Percentiles rank a stretch among this genome's conserved stretches.
These are phyloP conservation scores for Magnusiomyces paraingens DNA, from an alignment of 1,139 yeast genomes.

Conservation along the genomic window DNA sequence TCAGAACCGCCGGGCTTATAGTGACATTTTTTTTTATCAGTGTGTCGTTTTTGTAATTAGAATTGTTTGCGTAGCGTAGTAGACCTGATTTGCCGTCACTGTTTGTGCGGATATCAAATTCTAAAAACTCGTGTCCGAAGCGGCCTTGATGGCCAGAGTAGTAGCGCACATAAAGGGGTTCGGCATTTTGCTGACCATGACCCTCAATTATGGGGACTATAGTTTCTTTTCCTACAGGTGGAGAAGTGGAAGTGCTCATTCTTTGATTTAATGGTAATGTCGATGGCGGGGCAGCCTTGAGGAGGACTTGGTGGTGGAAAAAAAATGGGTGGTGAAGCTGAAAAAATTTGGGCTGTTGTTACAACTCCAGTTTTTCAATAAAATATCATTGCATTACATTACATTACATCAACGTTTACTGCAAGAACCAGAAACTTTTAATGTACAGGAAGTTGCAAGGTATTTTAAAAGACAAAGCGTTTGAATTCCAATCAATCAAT, in stretches of 20 bases:
- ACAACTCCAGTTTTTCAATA: too few species aligned
- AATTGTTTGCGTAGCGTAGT: conserved; percentile 42
- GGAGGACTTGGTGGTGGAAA: too few species aligned
- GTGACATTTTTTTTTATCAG: conserved; percentile 38
- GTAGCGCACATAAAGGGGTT: conserved; percentile 37
- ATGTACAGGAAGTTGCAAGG: too few species aligned
- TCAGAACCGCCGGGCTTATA: conserved; percentile 35
- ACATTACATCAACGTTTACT: too few species aligned
- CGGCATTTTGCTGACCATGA: conserved; percentile 14
- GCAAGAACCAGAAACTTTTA: too few species aligned
- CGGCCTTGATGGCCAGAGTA: conserved; percentile 42
- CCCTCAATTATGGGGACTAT: background rate
- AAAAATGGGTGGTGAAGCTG: too few species aligned
- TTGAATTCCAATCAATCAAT: too few species aligned
- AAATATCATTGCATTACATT: too few species aligned
- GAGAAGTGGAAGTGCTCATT: background rate
- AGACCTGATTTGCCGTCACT: conserved; percentile 34
- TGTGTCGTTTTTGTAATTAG: conserved; percentile 42
- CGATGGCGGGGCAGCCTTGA: too few species aligned
- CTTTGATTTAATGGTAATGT: too few species aligned
- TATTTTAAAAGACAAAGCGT: too few species aligned
- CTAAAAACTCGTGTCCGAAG: conserved; percentile 44
- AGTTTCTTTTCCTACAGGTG: background rate
- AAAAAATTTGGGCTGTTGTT: too few species aligned
- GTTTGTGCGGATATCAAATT: conserved; percentile 36